Percentiles rank a stretch among this genome's conserved stretches.
These are phyloP conservation scores for Rhododendron molle DNA, from an alignment of 148 eudicot species.

Conservation along the genomic window DNA sequence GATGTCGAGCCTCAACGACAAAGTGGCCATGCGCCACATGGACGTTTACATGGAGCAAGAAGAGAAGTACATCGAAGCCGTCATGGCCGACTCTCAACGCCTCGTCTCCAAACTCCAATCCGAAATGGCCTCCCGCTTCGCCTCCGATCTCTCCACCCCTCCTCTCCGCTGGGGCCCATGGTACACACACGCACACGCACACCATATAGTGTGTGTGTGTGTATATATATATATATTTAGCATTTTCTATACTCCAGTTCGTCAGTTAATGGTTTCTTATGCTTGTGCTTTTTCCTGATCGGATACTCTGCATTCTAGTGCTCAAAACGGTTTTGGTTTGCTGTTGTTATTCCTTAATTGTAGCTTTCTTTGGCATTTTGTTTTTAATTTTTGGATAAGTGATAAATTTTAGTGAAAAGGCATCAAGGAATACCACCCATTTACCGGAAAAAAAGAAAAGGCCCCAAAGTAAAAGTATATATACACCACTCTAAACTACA, in stretches of 20 bases:
- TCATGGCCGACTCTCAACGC: conserved; percentile 55
- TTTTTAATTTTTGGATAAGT: neutral
- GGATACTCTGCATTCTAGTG: neutral
- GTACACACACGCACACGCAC: conserved; percentile 24
- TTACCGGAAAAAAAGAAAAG: no score
- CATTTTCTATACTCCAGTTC: conserved; percentile 6
- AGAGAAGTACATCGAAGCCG: conserved; percentile 92
- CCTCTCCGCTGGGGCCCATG: conserved; percentile 92
- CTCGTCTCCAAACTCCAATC: conserved; percentile 66
- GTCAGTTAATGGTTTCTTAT: neutral
- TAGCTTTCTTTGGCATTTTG: neutral
- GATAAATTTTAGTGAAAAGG: no score
- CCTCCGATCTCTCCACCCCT: conserved; percentile 72
- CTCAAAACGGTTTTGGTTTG: neutral
- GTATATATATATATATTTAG: no score
- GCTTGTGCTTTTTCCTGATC: neutral
- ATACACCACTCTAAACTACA: no score
- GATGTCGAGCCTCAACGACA: conserved; percentile 90
- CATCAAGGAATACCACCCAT: no score
- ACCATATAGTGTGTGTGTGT: neutral
- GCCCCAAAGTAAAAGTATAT: no score
- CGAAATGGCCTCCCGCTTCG: conserved; percentile 81
- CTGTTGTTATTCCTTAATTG: neutral
- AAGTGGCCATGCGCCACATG: conserved; percentile 94
- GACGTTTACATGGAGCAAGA: conserved; percentile 90